These are phyloP conservation scores for Protea cynaroides DNA, from an alignment of 164 flowering plant species.

Conservation along the genomic window DNA sequence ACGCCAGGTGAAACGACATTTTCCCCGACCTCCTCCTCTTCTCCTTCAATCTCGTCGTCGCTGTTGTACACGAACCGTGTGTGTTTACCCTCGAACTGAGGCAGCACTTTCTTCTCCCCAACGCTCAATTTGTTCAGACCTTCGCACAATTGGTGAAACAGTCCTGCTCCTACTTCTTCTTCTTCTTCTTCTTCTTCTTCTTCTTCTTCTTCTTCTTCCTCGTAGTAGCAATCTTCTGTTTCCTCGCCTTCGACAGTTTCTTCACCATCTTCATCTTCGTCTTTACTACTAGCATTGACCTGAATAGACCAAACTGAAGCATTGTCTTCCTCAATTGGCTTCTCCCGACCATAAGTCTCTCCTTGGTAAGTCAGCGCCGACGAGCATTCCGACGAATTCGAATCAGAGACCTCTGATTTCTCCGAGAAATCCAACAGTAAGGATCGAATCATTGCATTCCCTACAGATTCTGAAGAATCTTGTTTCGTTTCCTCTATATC, in stretches of 20 bases:
- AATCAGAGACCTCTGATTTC: slow-evolving; percentile 45
- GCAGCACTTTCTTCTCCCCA: slow-evolving; percentile 9
- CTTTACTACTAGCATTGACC: slow-evolving; percentile 59
- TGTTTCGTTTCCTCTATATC: slow-evolving; percentile 19
- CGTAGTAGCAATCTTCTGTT: not conserved
- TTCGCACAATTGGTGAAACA: slow-evolving; percentile 10
- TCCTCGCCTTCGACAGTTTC: slow-evolving; percentile 3
- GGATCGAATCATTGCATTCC: slow-evolving; percentile 40
- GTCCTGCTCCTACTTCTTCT: not conserved
- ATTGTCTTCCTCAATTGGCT: slow-evolving; percentile 43
- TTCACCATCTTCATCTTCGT: slow-evolving; percentile 27
- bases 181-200: not conserved
- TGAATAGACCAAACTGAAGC: slow-evolving; percentile 69
- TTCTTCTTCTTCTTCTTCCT: not conserved
- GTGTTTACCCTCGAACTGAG: slow-evolving; percentile 9
- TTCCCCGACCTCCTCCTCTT: slow-evolving; percentile 10
- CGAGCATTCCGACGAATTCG: slow-evolving; percentile 33
- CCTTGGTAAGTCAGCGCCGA: slow-evolving; percentile 36
- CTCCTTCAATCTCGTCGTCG: slow-evolving; percentile 18
- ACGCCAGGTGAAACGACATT: slow-evolving; percentile 5
- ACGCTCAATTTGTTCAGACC: slow-evolving; percentile 11
- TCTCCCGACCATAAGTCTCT: slow-evolving; percentile 13
- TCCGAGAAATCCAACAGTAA: slow-evolving; percentile 64
- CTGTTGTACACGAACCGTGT: slow-evolving; percentile 21
- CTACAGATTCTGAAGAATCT: slow-evolving; percentile 27